Percentiles rank a stretch among this genome's conserved stretches.
Evolutionary conservation across 1,139 yeast species (phyloP).

Genomic region (Chernovozyma aurita): DNA sequence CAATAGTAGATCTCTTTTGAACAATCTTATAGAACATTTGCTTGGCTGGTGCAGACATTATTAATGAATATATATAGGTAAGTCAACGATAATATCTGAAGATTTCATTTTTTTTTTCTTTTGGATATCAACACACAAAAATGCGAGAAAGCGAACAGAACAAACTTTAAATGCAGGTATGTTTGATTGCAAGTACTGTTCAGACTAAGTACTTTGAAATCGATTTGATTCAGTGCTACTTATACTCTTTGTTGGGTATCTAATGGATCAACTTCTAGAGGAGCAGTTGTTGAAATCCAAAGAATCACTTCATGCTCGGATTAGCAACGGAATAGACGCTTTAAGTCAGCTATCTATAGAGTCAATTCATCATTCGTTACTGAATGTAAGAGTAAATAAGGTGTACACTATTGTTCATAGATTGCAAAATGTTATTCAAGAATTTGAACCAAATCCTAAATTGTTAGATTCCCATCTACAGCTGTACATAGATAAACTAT

Average conservation of each 20-base stretch:
- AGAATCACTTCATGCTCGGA: slow-evolving; percentile 1
- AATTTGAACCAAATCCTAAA: slow-evolving; percentile 56
- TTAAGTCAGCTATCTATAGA: neutral
- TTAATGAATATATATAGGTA: too few relatives aligned
- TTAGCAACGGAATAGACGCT: neutral
- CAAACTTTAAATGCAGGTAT: too few relatives aligned
- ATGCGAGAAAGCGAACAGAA: too few relatives aligned
- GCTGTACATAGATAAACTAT: slow-evolving; percentile 24
- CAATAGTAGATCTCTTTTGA: slow-evolving; percentile 78
- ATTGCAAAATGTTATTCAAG: slow-evolving; percentile 19
- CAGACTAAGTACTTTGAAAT: too few relatives aligned
- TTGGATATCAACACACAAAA: neutral
- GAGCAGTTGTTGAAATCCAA: slow-evolving; percentile 4
- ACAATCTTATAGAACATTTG: slow-evolving; percentile 54
- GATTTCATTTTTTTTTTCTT: neutral
- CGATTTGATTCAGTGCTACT: too few relatives aligned
- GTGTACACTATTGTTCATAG: slow-evolving; percentile 1
- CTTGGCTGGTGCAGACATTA: slow-evolving; percentile 15
- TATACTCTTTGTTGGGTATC: too few relatives aligned
- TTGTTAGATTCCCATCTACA: slow-evolving; percentile 42
- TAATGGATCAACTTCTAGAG: slow-evolving; percentile 7
- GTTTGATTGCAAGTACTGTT: too few relatives aligned
- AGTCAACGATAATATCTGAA: too few relatives aligned
- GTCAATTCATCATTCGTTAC: neutral
- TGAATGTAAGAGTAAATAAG: neutral